Conservation (phyloP, 1,284 basidiomycete species). For the Exsudoporus floridanus region DNA sequence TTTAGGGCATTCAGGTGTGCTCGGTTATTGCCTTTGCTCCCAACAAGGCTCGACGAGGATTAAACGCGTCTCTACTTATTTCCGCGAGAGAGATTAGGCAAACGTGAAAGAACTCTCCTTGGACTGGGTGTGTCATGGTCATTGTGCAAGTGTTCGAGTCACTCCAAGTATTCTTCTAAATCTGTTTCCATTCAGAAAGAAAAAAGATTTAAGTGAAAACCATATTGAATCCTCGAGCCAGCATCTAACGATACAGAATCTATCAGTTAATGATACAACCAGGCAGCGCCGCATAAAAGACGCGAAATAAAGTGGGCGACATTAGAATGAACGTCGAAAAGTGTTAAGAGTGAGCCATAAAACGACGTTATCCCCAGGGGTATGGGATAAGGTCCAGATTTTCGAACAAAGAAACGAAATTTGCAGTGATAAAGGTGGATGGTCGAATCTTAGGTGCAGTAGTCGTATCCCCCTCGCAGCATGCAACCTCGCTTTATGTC, state of each 20-base stretch:
- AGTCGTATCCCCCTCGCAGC: too few relatives aligned
- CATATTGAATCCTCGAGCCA: background rate
- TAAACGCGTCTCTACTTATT: background rate
- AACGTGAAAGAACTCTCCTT: background rate
- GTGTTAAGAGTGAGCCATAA: background rate
- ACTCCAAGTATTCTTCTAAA: too few relatives aligned
- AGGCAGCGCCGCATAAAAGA: background rate
- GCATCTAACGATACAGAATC: constrained; percentile 28
- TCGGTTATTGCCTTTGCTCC: too few relatives aligned
- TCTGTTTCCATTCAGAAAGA: background rate
- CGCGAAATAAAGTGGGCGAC: background rate
- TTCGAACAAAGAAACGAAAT: background rate
- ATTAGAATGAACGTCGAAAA: constrained; percentile 3
- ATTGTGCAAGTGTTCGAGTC: background rate
- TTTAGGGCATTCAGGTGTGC: too few relatives aligned
- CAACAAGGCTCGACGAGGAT: background rate
- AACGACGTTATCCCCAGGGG: background rate
- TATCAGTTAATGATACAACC: constrained; percentile 28
- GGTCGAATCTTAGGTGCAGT: background rate
- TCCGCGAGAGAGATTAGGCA: background rate
- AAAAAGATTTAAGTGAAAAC: background rate
- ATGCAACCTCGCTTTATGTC: too few relatives aligned
- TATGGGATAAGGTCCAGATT: background rate
- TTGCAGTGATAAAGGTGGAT: background rate
- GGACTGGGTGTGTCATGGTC: background rate